Evolutionary conservation across 1,139 yeast species (phyloP).

Genomic region (Pichia sp.): DNA sequence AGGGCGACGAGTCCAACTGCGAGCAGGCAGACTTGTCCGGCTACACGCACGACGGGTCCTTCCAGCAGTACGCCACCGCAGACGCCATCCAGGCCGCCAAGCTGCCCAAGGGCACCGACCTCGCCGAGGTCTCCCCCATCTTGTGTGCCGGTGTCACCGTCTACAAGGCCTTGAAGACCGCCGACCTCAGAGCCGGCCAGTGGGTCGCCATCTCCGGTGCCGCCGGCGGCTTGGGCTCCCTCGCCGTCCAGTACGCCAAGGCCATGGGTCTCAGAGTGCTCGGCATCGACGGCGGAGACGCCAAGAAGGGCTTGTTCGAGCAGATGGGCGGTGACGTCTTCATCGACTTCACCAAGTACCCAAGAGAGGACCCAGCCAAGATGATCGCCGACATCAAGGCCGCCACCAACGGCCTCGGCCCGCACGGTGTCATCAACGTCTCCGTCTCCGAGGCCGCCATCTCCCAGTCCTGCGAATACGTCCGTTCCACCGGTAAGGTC

Average conservation of each 20-base stretch:
- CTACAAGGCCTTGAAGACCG: slow-evolving; percentile 74
- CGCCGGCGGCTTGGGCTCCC: slow-evolving; percentile 79
- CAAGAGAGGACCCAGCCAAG: slow-evolving; percentile 38
- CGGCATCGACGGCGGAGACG: slow-evolving; percentile 73
- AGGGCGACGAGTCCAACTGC: slow-evolving; percentile 68
- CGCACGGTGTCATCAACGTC: slow-evolving; percentile 75
- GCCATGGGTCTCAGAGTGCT: slow-evolving; percentile 78
- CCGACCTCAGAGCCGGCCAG: slow-evolving; percentile 62
- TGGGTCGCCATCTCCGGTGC: slow-evolving; percentile 84
- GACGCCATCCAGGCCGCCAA: slow-evolving; percentile 84
- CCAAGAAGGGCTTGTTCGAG: slow-evolving; percentile 52
- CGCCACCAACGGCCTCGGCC: slow-evolving; percentile 63
- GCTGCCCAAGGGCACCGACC: slow-evolving; percentile 65
- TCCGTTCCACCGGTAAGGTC: slow-evolving; percentile 64
- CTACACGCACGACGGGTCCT: slow-evolving; percentile 76
- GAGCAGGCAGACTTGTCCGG: slow-evolving; percentile 66
- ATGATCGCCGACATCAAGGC: slow-evolving; percentile 46
- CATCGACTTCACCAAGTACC: slow-evolving; percentile 50
- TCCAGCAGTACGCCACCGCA: slow-evolving; percentile 82
- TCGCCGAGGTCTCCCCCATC: slow-evolving; percentile 73
- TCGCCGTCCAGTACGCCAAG: slow-evolving; percentile 76
- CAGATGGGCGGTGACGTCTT: slow-evolving; percentile 66
- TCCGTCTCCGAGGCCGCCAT: slow-evolving; percentile 68
- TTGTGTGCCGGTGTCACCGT: slow-evolving; percentile 83
- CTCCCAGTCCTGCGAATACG: slow-evolving; percentile 58